These are phyloP conservation scores for Pleurotus sapidus DNA, from an alignment of 768 basidiomycete species.

Conservation along the genomic window DNA sequence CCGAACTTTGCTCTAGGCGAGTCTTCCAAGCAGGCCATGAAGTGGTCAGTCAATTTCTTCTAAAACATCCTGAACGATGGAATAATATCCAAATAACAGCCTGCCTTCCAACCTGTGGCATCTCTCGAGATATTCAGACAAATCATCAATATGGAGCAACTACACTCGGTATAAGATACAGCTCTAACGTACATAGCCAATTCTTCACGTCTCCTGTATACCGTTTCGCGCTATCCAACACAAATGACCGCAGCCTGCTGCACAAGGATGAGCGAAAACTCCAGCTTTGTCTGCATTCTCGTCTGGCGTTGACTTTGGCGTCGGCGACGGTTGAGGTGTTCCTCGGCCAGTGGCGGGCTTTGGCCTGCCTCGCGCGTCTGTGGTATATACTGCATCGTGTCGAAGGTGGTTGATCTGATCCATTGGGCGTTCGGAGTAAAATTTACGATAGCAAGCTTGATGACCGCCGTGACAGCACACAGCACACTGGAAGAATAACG, in stretches of 20 bases:
- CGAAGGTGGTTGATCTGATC: conserved; percentile 25
- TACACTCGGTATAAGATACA: conserved; percentile 44
- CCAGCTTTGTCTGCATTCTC: neutral
- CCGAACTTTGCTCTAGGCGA: conserved; percentile 31
- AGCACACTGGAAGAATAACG: conserved; percentile 70
- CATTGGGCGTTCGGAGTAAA: conserved; percentile 61
- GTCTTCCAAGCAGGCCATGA: conserved; percentile 60
- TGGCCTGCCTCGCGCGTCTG: conserved; percentile 10
- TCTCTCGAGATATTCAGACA: conserved; percentile 60
- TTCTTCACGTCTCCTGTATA: neutral
- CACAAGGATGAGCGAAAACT: conserved; percentile 62
- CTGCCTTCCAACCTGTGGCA: conserved; percentile 60
- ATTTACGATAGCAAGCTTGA: conserved; percentile 70
- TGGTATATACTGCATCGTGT: conserved; percentile 12
- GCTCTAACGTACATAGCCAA: neutral
- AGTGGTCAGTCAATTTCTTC: conserved; percentile 42
- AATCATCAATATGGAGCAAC: conserved; percentile 43
- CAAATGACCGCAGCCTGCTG: conserved; percentile 79
- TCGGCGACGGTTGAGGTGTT: conserved; percentile 13
- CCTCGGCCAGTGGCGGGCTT: conserved; percentile 11
- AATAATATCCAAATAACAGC: conserved; percentile 39
- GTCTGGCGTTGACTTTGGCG: neutral
- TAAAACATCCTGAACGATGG: neutral
- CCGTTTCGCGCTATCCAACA: conserved; percentile 59
- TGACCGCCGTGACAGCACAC: conserved; percentile 82